Conservation (phyloP, 805 yeast species). For the Tetrapisispora nanseiensis region DNA sequence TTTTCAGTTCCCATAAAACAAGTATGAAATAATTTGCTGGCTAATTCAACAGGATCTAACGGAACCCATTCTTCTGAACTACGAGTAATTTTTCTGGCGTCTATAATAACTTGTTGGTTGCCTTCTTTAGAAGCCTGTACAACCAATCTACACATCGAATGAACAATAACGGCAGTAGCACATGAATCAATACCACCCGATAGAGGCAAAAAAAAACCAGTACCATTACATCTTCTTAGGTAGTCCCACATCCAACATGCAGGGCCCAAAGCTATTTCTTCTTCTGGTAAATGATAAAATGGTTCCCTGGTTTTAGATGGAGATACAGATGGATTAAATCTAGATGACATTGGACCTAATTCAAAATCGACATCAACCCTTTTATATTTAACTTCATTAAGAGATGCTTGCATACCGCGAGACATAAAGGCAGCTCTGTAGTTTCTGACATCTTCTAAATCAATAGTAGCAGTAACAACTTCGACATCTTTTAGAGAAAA, state of each 20-base stretch:
- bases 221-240: constrained; percentile 77
- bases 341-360: constrained; percentile 47
- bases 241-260: constrained; percentile 99
- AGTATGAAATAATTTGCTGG: constrained; percentile 71
- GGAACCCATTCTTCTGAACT: constrained; percentile 57
- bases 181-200: constrained; percentile 98
- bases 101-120: constrained; percentile 64
- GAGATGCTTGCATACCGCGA: constrained; percentile 58
- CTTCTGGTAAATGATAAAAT: constrained; percentile 74
- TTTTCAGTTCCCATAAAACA: constrained; percentile 94
- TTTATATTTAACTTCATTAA: constrained; percentile 32
- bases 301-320: constrained; percentile 49
- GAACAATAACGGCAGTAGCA: constrained; percentile 91
- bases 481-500: constrained; percentile 87
- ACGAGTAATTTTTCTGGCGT: constrained; percentile 61
- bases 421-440: constrained; percentile 65
- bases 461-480: constrained; percentile 90
- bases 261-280: constrained; percentile 95
- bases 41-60: constrained; percentile 60
- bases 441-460: constrained; percentile 80
- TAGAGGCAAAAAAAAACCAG: constrained; percentile 86
- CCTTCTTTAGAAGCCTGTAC: constrained; percentile 59
- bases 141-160: constrained; percentile 87
- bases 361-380: constrained; percentile 55
- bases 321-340: constrained; percentile 49